Evolutionary conservation across 768 basidiomycete species (phyloP), one percentile per base, ranked within the genome.

Genomic region (Mycena rebaudengoi): DNA sequence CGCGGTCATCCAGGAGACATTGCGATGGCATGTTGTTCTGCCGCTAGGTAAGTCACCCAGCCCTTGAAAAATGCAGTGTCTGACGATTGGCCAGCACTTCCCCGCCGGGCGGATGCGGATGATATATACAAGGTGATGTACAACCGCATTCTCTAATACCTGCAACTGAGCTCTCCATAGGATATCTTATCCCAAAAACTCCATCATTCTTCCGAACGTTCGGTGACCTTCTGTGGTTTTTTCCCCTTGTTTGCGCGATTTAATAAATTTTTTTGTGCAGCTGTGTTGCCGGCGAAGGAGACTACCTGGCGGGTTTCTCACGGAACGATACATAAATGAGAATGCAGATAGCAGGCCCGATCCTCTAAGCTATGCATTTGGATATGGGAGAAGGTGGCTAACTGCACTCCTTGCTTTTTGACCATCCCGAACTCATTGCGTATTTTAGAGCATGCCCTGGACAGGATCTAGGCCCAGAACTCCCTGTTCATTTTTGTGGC

Each of bases 21-120:
- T 74, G 25, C 67, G 78, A 48, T 80, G 76, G 76, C 66, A 68
- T 23, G 72, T 76, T 5, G 69, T 67, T 23, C 35, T 65, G 11
- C 77, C 78, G 2, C 40, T 58, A 3, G 71, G 78, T 76, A 30
- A 33, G 37, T n/a, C n/a, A n/a, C n/a, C n/a, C 6, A 21, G 2
- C 4, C 20, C 6, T 30, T 11, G 26, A 2, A 12, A 0, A 23
- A n/a, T 40, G 13, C 21, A n/a, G 7, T 40, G 35, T 6, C n/a
- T 21, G 23, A 35, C 14, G 4, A 3, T 28, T 4, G 5, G n/a
- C 2, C 25, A 60, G 58, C 20, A 7, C 29, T 60, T 1, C 37
- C 58, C 18, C 58, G 58, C 26, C 39, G 48, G 12, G 58, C 40
- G 12, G 58, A 60, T 7, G 43, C 50, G 16, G 58, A 60, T 20